These are phyloP conservation scores for Penicillium thymicola DNA, from an alignment of 2,329 filamentous ascomycete genomes.

Conservation along the genomic window DNA sequence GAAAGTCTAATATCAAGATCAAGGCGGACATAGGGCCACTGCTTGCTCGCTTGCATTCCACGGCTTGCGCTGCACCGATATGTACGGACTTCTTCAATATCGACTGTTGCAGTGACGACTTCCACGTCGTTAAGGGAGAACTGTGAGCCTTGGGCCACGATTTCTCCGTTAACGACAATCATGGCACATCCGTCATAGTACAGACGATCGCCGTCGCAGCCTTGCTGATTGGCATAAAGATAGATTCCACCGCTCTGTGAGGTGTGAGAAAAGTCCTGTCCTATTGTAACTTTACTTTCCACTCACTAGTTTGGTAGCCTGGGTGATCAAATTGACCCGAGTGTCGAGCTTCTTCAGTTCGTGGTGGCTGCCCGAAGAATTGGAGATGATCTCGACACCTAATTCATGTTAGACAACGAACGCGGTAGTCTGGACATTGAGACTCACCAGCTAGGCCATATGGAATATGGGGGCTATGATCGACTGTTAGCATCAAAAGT, in stretches of 20 bases:
- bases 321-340: constrained; percentile 61
- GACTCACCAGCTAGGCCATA: constrained; percentile 52
- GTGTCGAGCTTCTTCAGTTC: constrained; percentile 64
- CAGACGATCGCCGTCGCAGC: constrained; percentile 59
- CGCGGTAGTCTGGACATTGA: constrained; percentile 29
- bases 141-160: constrained; percentile 64
- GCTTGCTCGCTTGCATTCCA: constrained; percentile 35
- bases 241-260: constrained; percentile 44
- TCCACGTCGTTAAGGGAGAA: constrained; percentile 65
- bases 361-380: constrained; percentile 67
- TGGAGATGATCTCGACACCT: constrained; percentile 67
- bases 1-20: constrained; percentile 38
- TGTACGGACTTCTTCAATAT: constrained; percentile 60
- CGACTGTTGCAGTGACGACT: constrained; percentile 63
- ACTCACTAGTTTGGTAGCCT: constrained; percentile 52
- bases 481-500: neutral
- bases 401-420: neutral
- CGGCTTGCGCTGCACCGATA: constrained; percentile 31
- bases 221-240: constrained; percentile 61
- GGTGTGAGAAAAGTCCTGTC: neutral
- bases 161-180: constrained; percentile 61
- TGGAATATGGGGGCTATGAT: constrained; percentile 20
- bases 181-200: constrained; percentile 63
- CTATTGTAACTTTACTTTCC: too few species aligned
- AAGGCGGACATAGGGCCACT: constrained; percentile 35